phyloP scores from a whole-genome alignment of 257 asterid genomes.

The Solanum pimpinellifolium region DNA sequence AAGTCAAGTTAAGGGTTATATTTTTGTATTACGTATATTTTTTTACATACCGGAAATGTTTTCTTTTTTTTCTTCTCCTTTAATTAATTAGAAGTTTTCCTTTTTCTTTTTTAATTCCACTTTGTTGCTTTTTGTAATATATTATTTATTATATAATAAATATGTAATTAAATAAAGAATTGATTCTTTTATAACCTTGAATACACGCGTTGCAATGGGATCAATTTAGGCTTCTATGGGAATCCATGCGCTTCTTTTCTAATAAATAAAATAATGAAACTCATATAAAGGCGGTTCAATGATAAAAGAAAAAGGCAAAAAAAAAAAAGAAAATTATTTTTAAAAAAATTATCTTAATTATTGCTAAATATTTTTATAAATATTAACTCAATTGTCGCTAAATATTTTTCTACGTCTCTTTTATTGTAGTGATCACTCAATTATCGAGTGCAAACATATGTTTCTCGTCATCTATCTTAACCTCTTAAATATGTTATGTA shows the following conservation, averaged over 20 bases:
- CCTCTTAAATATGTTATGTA: neutral
- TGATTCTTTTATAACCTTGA: neutral
- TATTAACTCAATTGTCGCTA: no score
- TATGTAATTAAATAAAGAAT: neutral
- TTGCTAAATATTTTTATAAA: no score
- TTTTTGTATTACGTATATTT: no score
- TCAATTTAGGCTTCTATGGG: neutral
- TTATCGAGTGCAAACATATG: neutral
- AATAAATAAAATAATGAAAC: neutral
- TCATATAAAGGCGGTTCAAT: neutral
- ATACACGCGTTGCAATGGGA: neutral
- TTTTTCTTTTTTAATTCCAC: neutral
- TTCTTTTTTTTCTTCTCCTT: neutral
- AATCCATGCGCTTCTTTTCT: neutral
- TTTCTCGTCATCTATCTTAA: neutral
- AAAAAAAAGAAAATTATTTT: no score
- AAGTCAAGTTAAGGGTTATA: rapidly evolving
- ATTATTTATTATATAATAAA: neutral
- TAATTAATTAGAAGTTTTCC: neutral
- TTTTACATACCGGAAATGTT: constrained; percentile 1
- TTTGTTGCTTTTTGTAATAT: neutral
- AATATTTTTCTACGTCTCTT: neutral
- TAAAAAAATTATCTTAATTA: no score
- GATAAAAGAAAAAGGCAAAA: neutral
- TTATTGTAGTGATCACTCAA: neutral